phyloP scores from a whole-genome alignment of 163 green algal genomes.

The Picocystis sp. region DNA sequence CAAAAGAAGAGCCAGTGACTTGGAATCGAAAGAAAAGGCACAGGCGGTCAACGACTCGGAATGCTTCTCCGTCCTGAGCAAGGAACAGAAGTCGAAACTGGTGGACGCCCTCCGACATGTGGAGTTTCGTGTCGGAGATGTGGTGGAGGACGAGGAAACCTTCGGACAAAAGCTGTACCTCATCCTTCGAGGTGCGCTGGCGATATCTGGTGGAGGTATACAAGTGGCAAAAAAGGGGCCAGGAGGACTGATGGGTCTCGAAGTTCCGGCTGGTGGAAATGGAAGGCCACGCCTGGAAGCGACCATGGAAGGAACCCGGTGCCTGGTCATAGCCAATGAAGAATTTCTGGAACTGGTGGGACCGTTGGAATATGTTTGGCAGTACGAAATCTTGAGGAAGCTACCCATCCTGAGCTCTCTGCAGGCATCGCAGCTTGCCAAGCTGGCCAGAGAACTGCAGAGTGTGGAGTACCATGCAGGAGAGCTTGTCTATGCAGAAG shows the following conservation, averaged over 20 bases:
- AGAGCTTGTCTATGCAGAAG: slow-evolving; percentile 55
- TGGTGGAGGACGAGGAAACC: neutral
- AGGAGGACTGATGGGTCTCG: too few relatives aligned
- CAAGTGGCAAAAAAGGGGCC: too few relatives aligned
- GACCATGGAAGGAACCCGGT: slow-evolving; percentile 8
- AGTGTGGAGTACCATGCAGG: slow-evolving; percentile 24
- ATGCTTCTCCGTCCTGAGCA: neutral
- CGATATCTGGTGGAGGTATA: too few relatives aligned
- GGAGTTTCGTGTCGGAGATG: neutral
- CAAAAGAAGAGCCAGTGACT: slow-evolving; percentile 2
- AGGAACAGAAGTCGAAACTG: slow-evolving; percentile 1
- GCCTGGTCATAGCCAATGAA: slow-evolving; percentile 41
- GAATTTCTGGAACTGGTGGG: slow-evolving; percentile 66
- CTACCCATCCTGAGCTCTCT: slow-evolving; percentile 62
- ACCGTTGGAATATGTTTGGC: slow-evolving; percentile 62
- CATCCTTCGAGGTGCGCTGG: too few relatives aligned
- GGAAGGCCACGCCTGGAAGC: too few relatives aligned
- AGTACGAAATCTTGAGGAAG: slow-evolving; percentile 58
- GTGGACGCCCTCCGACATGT: slow-evolving; percentile 1
- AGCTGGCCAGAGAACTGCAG: slow-evolving; percentile 49
- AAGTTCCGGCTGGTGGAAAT: too few relatives aligned
- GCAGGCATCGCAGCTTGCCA: slow-evolving; percentile 56
- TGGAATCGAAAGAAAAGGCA: neutral
- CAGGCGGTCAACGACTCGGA: too few relatives aligned
- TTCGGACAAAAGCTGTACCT: slow-evolving; percentile 4